A percentile compares a stretch with the other conserved stretches of the same genome.
Evolutionary conservation across 768 basidiomycete genomes (phyloP).

Genomic region (Tylopilus rubrobrunneus): DNA sequence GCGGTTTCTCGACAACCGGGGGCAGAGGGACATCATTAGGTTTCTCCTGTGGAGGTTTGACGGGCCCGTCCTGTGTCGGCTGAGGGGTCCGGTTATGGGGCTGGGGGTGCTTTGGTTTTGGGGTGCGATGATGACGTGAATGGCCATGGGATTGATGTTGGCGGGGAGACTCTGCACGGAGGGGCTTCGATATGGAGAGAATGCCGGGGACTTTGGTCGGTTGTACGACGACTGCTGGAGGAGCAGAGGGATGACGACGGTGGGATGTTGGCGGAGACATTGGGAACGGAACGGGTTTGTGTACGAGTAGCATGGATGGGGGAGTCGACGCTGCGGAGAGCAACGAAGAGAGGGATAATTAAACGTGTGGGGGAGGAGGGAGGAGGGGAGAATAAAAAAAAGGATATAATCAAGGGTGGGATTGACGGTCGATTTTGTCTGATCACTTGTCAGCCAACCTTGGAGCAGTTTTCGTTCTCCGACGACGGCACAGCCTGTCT

Average conservation of each 20-base stretch:
- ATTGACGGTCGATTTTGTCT: conserved; percentile 24
- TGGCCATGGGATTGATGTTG: conserved; percentile 35
- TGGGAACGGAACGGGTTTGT: conserved; percentile 32
- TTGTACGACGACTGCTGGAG: conserved; percentile 62
- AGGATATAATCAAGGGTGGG: conserved; percentile 26
- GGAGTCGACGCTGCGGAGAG: conserved; percentile 8
- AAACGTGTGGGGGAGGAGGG: not conserved
- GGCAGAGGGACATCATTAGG: conserved; percentile 31
- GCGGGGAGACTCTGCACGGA: conserved; percentile 30
- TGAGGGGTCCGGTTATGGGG: conserved; percentile 18
- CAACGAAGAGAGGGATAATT: not conserved
- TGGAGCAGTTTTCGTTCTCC: conserved; percentile 34
- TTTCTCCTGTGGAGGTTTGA: conserved; percentile 30
- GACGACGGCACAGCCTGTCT: conserved; percentile 28
- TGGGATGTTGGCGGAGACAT: conserved; percentile 39
- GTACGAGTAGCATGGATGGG: conserved; percentile 40
- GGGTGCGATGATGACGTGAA: conserved; percentile 32
- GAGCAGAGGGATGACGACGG: conserved; percentile 66
- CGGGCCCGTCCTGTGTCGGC: conserved; percentile 27
- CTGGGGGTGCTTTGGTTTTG: conserved; percentile 33
- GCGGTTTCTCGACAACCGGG: conserved; percentile 28
- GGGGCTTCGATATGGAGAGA: conserved; percentile 63
- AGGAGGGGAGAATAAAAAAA: conserved; percentile 10
- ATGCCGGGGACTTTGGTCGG: conserved; percentile 73
- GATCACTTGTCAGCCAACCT: conserved; percentile 28